Evolutionary conservation across 345 rosid genomes (phyloP).

Genomic region (Noccaea bulbosa): DNA sequence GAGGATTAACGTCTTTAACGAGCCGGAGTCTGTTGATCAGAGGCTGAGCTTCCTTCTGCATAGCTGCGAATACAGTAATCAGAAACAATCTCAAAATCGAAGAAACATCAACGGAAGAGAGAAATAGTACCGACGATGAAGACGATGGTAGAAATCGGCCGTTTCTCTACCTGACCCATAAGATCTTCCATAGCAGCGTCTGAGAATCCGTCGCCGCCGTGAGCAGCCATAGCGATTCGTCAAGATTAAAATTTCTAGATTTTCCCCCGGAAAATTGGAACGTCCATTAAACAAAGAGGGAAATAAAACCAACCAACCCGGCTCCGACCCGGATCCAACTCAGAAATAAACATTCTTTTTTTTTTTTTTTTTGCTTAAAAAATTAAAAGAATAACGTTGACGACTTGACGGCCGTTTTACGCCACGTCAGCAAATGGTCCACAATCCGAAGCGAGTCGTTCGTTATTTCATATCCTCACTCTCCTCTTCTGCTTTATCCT

Average conservation of each 20-base stretch:
- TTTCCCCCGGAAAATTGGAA: constrained; percentile 23
- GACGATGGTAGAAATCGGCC: constrained; percentile 61
- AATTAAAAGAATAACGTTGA: constrained; percentile 24
- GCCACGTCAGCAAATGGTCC: constrained; percentile 44
- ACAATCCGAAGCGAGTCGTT: constrained; percentile 33
- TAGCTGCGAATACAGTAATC: constrained; percentile 51
- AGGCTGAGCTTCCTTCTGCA: constrained; percentile 91
- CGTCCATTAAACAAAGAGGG: not conserved
- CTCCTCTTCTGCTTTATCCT: constrained; percentile 37
- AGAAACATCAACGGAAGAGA: not conserved
- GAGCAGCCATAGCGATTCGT: constrained; percentile 54
- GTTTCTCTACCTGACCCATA: constrained; percentile 43
- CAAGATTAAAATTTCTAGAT: constrained; percentile 17
- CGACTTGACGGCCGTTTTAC: constrained; percentile 45
- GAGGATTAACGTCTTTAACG: constrained; percentile 53
- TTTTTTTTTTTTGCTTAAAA: not conserved
- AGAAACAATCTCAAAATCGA: constrained; percentile 1
- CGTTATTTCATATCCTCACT: constrained; percentile 41
- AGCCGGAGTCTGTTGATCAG: constrained; percentile 69
- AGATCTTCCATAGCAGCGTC: constrained; percentile 45
- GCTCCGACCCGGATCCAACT: constrained; percentile 9
- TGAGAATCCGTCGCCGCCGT: constrained; percentile 52
- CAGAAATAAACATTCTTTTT: not conserved
- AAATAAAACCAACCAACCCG: not conserved
- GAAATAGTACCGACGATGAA: constrained; percentile 63